Base-by-base conservation (phyloP, 108 stramenopile genomes). In the Cyclotella cryptica region DNA sequence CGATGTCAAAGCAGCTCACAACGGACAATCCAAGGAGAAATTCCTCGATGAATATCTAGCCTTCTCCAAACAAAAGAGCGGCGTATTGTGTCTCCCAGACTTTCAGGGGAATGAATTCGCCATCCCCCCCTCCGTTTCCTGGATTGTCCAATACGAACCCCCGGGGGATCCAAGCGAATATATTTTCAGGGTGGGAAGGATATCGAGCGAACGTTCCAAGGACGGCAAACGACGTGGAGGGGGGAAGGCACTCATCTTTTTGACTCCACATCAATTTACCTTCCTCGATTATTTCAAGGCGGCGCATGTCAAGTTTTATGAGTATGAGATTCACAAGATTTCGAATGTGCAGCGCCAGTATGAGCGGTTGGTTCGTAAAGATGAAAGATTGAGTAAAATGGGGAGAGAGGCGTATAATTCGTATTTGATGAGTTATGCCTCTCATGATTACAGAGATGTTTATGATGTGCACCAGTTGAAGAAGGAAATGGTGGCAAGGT, bases 121-220 rank as follows among this genome's bases (percentile, higher is more conserved):
- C 0, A 63, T 83, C 11, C 72, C 82, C 14, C 72, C 71, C 42
- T 60, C 71, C 14, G 42, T 52, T 21, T 21, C 27, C 21, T 77
- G 71, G 76, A 72, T 83, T 19, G 60, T 83, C 22, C 82, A 83
- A 66, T 77, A 68, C 43, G 82, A 83, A 57, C 82, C 82, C 19
- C 72, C 65, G 17, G 40, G 40, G 17, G 49, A 73, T 63, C 76
- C 76, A 21, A 57, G 22, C 43, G 82, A 83, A 27, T 83, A 83
- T 59, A 72, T 83, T 24, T 74, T 63, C 39, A 71, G 66, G 14
- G 60, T 77, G 19, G 75, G 72, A 19, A 64, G 76, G 5, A 35
- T 75, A 19, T 71, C 70, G 24, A 17, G 15, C 55, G 65, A 67
- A 54, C 26, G 66, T 6, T 26, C 64, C 45, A 68, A 62, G 10